These are phyloP conservation scores for Rhodotorula diobovata DNA, from an alignment of 768 basidiomycete species.

Conservation along the genomic window DNA sequence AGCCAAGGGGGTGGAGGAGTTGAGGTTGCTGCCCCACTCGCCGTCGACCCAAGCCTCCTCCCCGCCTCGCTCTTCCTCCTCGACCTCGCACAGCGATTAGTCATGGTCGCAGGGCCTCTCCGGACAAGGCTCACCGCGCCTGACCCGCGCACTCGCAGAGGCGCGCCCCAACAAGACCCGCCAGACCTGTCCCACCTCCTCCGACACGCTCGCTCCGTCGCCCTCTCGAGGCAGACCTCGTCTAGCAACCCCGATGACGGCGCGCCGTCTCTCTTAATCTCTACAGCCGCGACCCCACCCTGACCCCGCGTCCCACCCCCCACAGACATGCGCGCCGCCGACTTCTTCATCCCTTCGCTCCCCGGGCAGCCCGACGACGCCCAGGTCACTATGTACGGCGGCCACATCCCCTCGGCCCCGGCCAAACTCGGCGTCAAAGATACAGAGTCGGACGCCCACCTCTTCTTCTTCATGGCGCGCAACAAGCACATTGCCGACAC, in stretches of 20 bases:
- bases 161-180: too few relatives aligned
- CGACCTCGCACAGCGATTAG: background rate
- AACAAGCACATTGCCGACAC: constrained; percentile 82
- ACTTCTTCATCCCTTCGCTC: constrained; percentile 47
- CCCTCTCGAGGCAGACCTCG: too few relatives aligned
- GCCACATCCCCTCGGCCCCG: constrained; percentile 77
- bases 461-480: constrained; percentile 86
- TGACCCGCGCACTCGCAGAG: background rate
- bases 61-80: too few relatives aligned
- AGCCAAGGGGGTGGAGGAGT: too few relatives aligned
- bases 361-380: constrained; percentile 71
- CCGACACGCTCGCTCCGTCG: background rate
- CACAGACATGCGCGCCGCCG: constrained; percentile 33
- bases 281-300: too few relatives aligned
- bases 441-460: constrained; percentile 67
- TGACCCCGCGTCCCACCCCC: background rate
- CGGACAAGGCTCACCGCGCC: background rate
- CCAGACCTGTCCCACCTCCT: background rate
- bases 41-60: background rate
- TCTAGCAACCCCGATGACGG: constrained; percentile 7
- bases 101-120: background rate
- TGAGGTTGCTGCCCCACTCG: too few relatives aligned
- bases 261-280: background rate
- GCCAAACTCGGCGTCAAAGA: constrained; percentile 47
- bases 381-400: constrained; percentile 71